Base-by-base conservation (phyloP, 1,139 yeast genomes). In the Debaryomyces coudertii region DNA sequence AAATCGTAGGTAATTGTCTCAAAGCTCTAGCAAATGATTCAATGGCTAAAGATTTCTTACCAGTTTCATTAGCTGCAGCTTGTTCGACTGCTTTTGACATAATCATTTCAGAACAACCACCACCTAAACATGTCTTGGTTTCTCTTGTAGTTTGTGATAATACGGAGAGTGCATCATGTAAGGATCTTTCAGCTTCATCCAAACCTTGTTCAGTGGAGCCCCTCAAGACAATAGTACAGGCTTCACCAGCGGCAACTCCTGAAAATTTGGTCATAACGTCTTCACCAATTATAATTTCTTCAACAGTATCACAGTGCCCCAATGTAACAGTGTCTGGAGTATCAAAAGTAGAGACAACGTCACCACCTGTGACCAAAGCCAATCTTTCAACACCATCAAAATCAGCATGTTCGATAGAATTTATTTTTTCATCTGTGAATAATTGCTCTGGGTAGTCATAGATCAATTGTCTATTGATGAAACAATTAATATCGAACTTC, bases 21-120 rank as follows among this genome's bases (percentile, higher is more conserved):
- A 93, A 78, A 4, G 98, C 98, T 53, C 86, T 83, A 18, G 96
- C 97, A 71, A 89, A 93, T 0, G 97, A 85, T 68, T 93, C 99
- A 49, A 95, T 83, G 1, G 99, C 99, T 51, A 93, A 76, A 0
- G 97, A 87, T 63, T 89, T 89, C 72, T 95, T 93, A 55, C 99
- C 99, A 28, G 88, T 86, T 56, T 87, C 93, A 61, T 89, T 90
- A 59, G 95, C 95, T 22, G 98, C 97, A 42, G 86, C 89, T 53
- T 89, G 90, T 57, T 95, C 99, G 30, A 93, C 98, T 5, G 99
- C 97, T 68, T 89, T 90, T 9, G 97, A 87, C 99, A 93, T 93
- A 58, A 90, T 77, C 97, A 93, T 92, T 69, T 93, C 99, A 4
- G 97, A 85, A 64, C 97, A 92, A 23, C 99, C 99, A 54, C 97